Base-by-base conservation (phyloP, 2,329 filamentous ascomycete genomes). In the Capronia epimyces region DNA sequence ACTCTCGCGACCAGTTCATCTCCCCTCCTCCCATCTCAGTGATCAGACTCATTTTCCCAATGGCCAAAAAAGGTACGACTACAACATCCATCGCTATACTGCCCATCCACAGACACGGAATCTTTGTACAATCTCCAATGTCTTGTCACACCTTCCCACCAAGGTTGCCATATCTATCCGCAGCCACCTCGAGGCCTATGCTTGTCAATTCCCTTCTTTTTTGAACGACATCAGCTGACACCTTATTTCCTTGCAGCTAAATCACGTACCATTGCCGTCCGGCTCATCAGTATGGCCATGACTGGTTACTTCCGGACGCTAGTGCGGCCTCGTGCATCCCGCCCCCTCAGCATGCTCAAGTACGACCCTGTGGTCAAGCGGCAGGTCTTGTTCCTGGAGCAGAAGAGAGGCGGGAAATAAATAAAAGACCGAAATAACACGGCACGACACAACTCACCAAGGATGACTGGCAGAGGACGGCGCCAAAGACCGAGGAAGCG, bases 281-380 rank as follows among this genome's bases (percentile, higher is more conserved):
- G 93, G 68, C 85, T 98, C 61, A 77, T 98, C 69, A 95, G 89
- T 58, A 98, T 98, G 93, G 93, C 93, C 68, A 85, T 95, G 85
- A 98, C 93, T 21, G 93, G 93, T 65, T 98, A 89, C 79, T 98
- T 91, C 78, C 90, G 91, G 71, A 94, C 89, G 47, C 83, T 95
- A 70, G 79, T 85, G 62, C 84, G 94, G 52, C 90, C 89, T 10
- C 84, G 93, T 62, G 79, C 81, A 24, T 79, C 89, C 57, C 78
- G 85, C 39, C 90, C 94, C 50, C 80, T 98, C 72, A 94, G 89
- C 75, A 93, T 98, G 89, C 76, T 98, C 63, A 98, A 98, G 77
- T 98, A 98, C 72, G 93, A 98, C 68, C 93, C 93, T 36, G 90
- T 98, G 59, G 93, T 98, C 49, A 87, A 89, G 69, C 89, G 91